Percentiles rank a stretch among this genome's conserved stretches.
Evolutionary conservation across 192 early-diverging fungal genomes (phyloP).

Genomic region (Gigaspora rosea): DNA sequence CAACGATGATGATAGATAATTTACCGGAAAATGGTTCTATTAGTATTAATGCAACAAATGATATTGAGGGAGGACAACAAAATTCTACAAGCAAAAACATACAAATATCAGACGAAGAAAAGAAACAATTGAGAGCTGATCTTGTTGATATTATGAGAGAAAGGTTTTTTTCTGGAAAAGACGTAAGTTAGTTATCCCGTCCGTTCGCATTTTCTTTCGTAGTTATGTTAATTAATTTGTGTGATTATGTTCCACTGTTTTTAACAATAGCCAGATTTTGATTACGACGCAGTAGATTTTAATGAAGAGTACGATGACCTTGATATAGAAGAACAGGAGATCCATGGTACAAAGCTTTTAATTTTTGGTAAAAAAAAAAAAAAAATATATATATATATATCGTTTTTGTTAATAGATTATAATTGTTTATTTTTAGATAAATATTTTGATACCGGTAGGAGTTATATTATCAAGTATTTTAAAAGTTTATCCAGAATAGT

Average conservation of each 20-base stretch:
- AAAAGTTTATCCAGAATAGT: not conserved
- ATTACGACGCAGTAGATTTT: constrained; percentile 44
- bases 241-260: not conserved
- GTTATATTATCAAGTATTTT: not conserved
- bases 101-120: constrained; percentile 23
- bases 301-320: constrained; percentile 46
- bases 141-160: constrained; percentile 45
- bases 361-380: too few species aligned
- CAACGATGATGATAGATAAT: constrained; percentile 1
- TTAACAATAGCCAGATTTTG: constrained; percentile 36
- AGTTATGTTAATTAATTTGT: not conserved
- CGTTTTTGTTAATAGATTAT: not conserved
- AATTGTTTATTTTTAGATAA: not conserved
- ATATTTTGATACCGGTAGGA: constrained; percentile 30
- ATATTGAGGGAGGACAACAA: too few species aligned
- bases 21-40: constrained; percentile 29
- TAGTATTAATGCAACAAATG: too few species aligned
- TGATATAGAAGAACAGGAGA: constrained; percentile 38
- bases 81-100: not conserved
- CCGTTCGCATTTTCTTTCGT: not conserved
- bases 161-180: constrained; percentile 41
- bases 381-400: not conserved
- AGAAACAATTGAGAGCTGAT: constrained; percentile 35
- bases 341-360: constrained; percentile 32
- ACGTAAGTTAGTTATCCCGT: constrained; percentile 36